A percentile compares a stretch with the other conserved stretches of the same genome.
Conservation (phyloP, 2,329 filamentous ascomycete species). For the Fusarium torreyae region DNA sequence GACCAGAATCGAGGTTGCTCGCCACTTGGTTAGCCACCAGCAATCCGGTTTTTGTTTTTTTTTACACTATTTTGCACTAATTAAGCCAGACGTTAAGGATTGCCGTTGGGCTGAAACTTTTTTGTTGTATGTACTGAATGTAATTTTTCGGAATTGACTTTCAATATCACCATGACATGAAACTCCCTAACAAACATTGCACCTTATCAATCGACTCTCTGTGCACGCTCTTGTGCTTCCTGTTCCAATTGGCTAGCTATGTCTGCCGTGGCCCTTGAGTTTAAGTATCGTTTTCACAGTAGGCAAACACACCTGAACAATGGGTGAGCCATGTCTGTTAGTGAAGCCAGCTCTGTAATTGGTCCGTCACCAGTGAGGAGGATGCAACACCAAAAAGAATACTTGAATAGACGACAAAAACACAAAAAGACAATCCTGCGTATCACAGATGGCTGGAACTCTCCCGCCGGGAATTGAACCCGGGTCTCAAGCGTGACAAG, state of each 20-base stretch:
- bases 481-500: slow-evolving; percentile 41
- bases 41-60: not conserved
- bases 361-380: not conserved
- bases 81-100: slow-evolving; percentile 12
- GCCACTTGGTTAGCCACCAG: slow-evolving; percentile 15
- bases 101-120: slow-evolving; percentile 10
- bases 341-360: not conserved
- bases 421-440: slow-evolving; percentile 10
- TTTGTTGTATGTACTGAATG: slow-evolving; percentile 3
- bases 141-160: not conserved
- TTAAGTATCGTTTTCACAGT: slow-evolving; percentile 5
- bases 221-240: slow-evolving; percentile 21
- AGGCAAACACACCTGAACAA: slow-evolving; percentile 15
- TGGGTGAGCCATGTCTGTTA: not conserved
- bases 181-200: not conserved
- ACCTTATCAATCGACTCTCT: slow-evolving; percentile 11
- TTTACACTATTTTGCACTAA: not conserved
- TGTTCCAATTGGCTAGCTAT: slow-evolving; percentile 31
- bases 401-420: not conserved
- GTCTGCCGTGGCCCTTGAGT: slow-evolving; percentile 11
- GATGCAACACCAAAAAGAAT: not conserved
- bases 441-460: slow-evolving; percentile 37
- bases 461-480: slow-evolving; percentile 40
- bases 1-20: slow-evolving; percentile 2
- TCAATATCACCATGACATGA: slow-evolving; percentile 14